phyloP scores from a whole-genome alignment of 2,329 filamentous ascomycete species.

The Westerdykella aurantiaca region DNA sequence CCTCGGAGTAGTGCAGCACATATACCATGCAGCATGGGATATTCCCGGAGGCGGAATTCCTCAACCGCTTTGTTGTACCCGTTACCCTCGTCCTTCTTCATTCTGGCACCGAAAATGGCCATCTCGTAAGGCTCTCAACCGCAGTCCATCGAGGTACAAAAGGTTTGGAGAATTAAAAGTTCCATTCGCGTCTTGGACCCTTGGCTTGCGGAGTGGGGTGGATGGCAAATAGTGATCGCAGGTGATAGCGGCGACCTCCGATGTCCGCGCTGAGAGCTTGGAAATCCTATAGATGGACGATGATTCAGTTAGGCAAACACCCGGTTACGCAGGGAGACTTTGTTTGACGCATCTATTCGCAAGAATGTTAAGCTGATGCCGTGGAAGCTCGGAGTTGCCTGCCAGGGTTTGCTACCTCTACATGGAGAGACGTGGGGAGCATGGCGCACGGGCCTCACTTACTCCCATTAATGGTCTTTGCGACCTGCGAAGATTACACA shows the following conservation, averaged over 20 bases:
- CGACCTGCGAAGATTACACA: too few relatives aligned
- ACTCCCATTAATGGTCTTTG: too few relatives aligned
- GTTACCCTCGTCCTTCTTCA: slow-evolving; percentile 21
- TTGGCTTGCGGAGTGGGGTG: slow-evolving; percentile 29
- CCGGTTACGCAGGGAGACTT: too few relatives aligned
- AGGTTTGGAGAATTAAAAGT: slow-evolving; percentile 6
- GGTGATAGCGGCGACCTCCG: not conserved
- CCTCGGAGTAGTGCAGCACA: slow-evolving; percentile 1
- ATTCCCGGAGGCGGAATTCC: slow-evolving; percentile 54
- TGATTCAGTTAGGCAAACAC: too few relatives aligned
- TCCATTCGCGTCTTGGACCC: slow-evolving; percentile 23
- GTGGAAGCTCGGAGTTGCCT: too few relatives aligned
- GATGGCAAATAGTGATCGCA: slow-evolving; percentile 26
- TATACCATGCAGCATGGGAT: slow-evolving; percentile 65
- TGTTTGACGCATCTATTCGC: too few relatives aligned
- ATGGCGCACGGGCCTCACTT: too few relatives aligned
- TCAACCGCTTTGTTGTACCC: slow-evolving; percentile 57
- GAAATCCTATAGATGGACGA: not conserved
- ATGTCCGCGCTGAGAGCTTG: not conserved
- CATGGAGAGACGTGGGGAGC: too few relatives aligned
- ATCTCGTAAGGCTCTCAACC: slow-evolving; percentile 10
- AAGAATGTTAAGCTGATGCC: too few relatives aligned
- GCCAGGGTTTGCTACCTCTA: too few relatives aligned
- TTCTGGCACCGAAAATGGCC: slow-evolving; percentile 8
- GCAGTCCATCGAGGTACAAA: slow-evolving; percentile 15